Percentiles rank a stretch among this genome's conserved stretches.
Evolutionary conservation across 2,329 filamentous ascomycete genomes (phyloP).

Genomic region (Diaporthe citriasiana): DNA sequence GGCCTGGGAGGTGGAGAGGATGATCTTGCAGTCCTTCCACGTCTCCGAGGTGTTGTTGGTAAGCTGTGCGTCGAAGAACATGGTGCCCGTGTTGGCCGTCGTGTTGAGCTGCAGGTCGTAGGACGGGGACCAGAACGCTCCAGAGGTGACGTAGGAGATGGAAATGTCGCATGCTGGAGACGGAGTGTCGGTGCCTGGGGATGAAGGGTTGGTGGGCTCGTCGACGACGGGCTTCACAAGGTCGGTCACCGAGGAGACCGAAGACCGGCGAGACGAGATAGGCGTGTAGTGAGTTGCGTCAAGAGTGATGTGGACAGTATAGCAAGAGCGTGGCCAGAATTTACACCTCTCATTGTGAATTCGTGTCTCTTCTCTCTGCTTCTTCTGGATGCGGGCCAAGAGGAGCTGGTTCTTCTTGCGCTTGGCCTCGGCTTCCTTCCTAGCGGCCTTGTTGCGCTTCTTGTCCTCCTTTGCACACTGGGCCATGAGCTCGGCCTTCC

Average conservation of each 20-base stretch:
- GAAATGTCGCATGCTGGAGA: slow-evolving; percentile 59
- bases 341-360: slow-evolving; percentile 58
- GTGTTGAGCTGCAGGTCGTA: slow-evolving; percentile 76
- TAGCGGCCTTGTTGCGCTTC: slow-evolving; percentile 49
- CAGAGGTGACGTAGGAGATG: slow-evolving; percentile 71
- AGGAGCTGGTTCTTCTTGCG: slow-evolving; percentile 54
- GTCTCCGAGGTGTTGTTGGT: slow-evolving; percentile 74
- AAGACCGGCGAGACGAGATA: slow-evolving; percentile 63
- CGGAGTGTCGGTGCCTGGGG: slow-evolving; percentile 48
- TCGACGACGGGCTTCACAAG: slow-evolving; percentile 65
- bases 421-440: slow-evolving; percentile 55
- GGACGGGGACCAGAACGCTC: slow-evolving; percentile 71
- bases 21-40: slow-evolving; percentile 72
- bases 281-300: slow-evolving; percentile 61
- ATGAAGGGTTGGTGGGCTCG: slow-evolving; percentile 57
- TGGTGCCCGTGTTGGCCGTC: slow-evolving; percentile 62
- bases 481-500: slow-evolving; percentile 51
- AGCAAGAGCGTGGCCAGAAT: slow-evolving; percentile 66
- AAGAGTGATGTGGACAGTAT: slow-evolving; percentile 65
- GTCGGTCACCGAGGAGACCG: slow-evolving; percentile 66
- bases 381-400: slow-evolving; percentile 54
- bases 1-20: slow-evolving; percentile 74
- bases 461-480: slow-evolving; percentile 45
- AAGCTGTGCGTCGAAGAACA: slow-evolving; percentile 74
- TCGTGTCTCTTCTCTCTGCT: slow-evolving; percentile 58